These are phyloP conservation scores for Hortiboletus flavorubellus DNA, from an alignment of 768 basidiomycete genomes.

Conservation along the genomic window DNA sequence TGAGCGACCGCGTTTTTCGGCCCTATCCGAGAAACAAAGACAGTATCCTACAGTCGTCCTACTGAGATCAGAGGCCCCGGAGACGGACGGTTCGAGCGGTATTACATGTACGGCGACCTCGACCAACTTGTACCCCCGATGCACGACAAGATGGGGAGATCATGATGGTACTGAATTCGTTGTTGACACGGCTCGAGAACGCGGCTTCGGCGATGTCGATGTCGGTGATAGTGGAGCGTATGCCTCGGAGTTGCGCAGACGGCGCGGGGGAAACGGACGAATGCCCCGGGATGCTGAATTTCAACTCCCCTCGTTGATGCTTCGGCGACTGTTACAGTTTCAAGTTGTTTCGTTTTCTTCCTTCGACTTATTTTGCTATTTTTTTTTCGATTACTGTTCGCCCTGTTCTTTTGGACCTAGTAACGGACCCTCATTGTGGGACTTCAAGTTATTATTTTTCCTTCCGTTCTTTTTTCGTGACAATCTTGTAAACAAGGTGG, in stretches of 20 bases:
- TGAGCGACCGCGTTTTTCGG: constrained; percentile 59
- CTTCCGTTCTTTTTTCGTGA: too few species aligned
- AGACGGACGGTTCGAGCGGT: constrained; percentile 26
- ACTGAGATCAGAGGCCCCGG: constrained; percentile 13
- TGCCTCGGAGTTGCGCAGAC: constrained; percentile 32
- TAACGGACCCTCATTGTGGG: neutral
- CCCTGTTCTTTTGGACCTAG: neutral
- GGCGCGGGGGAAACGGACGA: constrained; percentile 42
- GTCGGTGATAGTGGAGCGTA: constrained; percentile 7
- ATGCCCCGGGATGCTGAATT: constrained; percentile 39
- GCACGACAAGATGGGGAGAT: constrained; percentile 69
- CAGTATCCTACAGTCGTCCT: constrained; percentile 18
- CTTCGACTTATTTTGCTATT: too few species aligned
- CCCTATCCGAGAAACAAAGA: constrained; percentile 37
- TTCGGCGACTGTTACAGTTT: constrained; percentile 10
- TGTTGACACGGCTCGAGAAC: constrained; percentile 76
- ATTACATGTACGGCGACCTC: constrained; percentile 56
- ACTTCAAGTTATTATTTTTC: too few species aligned
- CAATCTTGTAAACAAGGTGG: too few species aligned
- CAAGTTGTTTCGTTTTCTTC: neutral
- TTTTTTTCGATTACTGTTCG: neutral
- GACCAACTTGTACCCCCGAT: constrained; percentile 65
- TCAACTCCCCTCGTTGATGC: constrained; percentile 36
- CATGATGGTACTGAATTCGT: constrained; percentile 69
- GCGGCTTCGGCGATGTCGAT: constrained; percentile 40